phyloP scores from a whole-genome alignment of 1,139 yeast genomes.

The Sporopachydermia cereana region DNA sequence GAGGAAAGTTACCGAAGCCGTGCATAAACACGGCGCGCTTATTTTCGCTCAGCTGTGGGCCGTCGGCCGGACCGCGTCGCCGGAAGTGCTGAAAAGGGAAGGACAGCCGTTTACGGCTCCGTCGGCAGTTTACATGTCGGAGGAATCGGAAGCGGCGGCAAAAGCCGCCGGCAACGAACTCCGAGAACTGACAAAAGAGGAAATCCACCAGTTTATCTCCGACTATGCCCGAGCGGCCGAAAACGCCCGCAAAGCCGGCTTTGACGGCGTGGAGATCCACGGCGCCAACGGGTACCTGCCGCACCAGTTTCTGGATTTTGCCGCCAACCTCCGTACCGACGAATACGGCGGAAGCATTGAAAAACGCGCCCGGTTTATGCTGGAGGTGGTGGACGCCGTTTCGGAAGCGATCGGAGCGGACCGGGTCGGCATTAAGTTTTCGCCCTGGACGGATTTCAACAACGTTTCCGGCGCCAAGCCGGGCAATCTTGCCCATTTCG shows the following conservation, averaged over 20 bases:
- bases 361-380: constrained; percentile 46
- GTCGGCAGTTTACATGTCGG: constrained; percentile 6
- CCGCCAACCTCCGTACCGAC: constrained; percentile 48
- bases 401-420: constrained; percentile 41
- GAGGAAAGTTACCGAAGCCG: constrained; percentile 36
- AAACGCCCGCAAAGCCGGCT: constrained; percentile 44
- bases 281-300: constrained; percentile 58
- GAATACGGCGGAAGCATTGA: constrained; percentile 59
- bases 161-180: constrained; percentile 9
- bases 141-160: constrained; percentile 16
- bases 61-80: constrained; percentile 43
- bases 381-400: constrained; percentile 45
- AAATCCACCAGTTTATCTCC: constrained; percentile 29
- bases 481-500: constrained; percentile 16
- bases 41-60: constrained; percentile 49
- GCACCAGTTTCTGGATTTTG: constrained; percentile 44
- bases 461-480: constrained; percentile 22
- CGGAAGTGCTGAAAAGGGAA: constrained; percentile 28
- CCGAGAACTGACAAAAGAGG: constrained; percentile 31
- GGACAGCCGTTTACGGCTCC: constrained; percentile 20
- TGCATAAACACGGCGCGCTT: constrained; percentile 43
- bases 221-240: constrained; percentile 34
- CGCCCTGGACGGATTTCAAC: constrained; percentile 43
- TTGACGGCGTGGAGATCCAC: constrained; percentile 61
- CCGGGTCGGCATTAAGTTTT: constrained; percentile 43